Conservation (phyloP, 1,284 basidiomycete species). For the Trichosporon sp. region DNA sequence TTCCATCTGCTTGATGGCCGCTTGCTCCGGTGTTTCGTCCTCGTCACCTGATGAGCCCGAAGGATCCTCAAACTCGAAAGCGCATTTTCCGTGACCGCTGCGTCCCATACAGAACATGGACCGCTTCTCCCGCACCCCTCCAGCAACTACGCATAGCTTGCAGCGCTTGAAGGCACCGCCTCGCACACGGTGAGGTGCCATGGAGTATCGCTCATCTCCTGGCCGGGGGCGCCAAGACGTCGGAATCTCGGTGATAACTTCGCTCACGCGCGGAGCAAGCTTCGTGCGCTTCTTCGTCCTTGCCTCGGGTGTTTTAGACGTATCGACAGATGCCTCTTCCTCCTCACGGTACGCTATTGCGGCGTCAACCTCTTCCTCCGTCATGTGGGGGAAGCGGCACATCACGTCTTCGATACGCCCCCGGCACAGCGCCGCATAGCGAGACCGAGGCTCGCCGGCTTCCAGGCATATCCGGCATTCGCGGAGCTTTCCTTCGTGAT, state of each 20-base stretch:
- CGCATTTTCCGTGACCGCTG: background rate
- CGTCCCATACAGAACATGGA: conserved; percentile 2
- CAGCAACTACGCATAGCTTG: background rate
- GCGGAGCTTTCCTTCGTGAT: background rate
- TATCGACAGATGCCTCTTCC: background rate
- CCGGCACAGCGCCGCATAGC: background rate
- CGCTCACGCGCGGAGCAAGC: background rate
- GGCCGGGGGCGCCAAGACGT: background rate
- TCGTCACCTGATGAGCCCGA: background rate
- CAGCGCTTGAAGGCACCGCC: conserved; percentile 1
- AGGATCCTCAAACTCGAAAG: background rate
- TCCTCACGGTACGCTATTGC: background rate
- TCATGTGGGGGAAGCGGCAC: background rate
- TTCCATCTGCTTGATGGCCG: conserved; percentile 4
- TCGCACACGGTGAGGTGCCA: background rate
- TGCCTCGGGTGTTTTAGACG: background rate
- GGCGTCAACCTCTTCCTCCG: background rate
- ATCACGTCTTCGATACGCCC: background rate
- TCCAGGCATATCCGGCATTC: background rate
- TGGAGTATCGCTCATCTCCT: background rate
- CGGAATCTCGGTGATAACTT: background rate
- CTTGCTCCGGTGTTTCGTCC: background rate
- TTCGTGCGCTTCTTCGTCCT: background rate
- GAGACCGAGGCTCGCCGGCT: background rate
- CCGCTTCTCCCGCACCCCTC: background rate